Evolutionary conservation across 2,329 filamentous ascomycete genomes (phyloP), one percentile per base, ranked within the genome.

Genomic region (Lithohypha guttulata): DNA sequence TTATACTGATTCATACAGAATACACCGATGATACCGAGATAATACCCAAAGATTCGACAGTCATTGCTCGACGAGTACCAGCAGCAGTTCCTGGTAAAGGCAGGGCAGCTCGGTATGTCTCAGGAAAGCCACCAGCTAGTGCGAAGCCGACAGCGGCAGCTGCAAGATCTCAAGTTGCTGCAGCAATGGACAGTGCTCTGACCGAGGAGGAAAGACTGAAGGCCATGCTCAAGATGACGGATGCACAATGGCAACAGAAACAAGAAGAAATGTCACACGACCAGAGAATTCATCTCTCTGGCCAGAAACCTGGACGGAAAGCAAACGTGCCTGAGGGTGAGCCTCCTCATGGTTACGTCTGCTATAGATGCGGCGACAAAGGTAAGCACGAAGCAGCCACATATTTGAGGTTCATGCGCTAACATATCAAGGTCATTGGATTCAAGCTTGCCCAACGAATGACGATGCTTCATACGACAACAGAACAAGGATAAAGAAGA

Each of bases 21-120:
- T 96, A 96, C 57, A 84, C 94, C 53, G 91, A 98, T 67, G 91
- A 98, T 58, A 96, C 91, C 1, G 84, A 83, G n/a, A 87, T 95
- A 52, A 94, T 98, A 38, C 84, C 89, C 30, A 82, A 91, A 53
- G 93, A 91, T 13, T 95, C 87, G 2, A 93, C 86, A 1, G 86
- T 98, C 42, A 80, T 95, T 51, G 91, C 87, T 27, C 79, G 84
- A 44, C 79, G 91, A 45, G 71, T 91, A 47, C 91, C 91, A 2
- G 84, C 91, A 5, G 69, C 76, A 37, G 85, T 87, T 55, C 80
- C 80, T 33, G 91, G 91, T 20, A 85, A 86, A 48, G 93, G 91
- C 37, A 77, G 84, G 49, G 93, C 91, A 41, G 86, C 89, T 47
- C 78, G 91, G 57, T 98, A 98, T 70, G 84, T 98, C 44, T 89